These are phyloP conservation scores for Microcera coccophila DNA, from an alignment of 2,329 filamentous ascomycete genomes.

Conservation along the genomic window DNA sequence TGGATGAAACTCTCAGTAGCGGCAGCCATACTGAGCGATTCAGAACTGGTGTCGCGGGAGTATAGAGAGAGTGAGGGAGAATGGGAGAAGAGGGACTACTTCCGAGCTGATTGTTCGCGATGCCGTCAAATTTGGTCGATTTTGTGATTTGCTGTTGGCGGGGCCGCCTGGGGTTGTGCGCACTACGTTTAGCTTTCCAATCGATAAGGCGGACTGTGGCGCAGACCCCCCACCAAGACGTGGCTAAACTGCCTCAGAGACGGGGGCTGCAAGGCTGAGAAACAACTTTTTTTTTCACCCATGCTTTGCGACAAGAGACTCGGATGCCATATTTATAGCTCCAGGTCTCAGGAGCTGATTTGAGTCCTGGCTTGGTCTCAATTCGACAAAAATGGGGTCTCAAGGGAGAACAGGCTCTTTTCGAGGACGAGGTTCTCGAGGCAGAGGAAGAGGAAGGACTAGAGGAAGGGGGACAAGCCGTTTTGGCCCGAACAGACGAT, in stretches of 20 bases:
- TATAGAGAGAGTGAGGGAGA: slow-evolving; percentile 14
- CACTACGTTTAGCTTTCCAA: slow-evolving; percentile 43
- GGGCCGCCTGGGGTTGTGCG: slow-evolving; percentile 49
- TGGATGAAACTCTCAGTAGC: slow-evolving; percentile 85
- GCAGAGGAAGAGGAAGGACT: slow-evolving; percentile 24
- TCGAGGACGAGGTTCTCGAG: slow-evolving; percentile 31
- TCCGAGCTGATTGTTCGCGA: slow-evolving; percentile 29
- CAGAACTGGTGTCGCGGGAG: slow-evolving; percentile 17
- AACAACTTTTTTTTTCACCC: slow-evolving; percentile 34
- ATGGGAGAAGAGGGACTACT: slow-evolving; percentile 23
- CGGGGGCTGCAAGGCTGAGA: slow-evolving; percentile 35
- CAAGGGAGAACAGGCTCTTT: slow-evolving; percentile 34
- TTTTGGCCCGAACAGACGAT: slow-evolving; percentile 36
- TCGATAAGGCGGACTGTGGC: not conserved
- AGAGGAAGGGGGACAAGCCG: slow-evolving; percentile 29
- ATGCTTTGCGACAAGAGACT: too few relatives aligned
- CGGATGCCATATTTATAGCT: too few relatives aligned
- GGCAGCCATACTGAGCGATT: slow-evolving; percentile 68
- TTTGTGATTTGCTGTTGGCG: slow-evolving; percentile 43
- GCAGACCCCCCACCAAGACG: slow-evolving; percentile 29
- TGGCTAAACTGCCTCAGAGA: slow-evolving; percentile 34
- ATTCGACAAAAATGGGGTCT: slow-evolving; percentile 32
- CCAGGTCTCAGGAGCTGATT: too few relatives aligned
- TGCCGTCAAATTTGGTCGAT: slow-evolving; percentile 39
- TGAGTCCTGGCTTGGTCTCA: not conserved